Conservation (phyloP, 1,284 basidiomycete species). For the Blastosporella zonata region DNA sequence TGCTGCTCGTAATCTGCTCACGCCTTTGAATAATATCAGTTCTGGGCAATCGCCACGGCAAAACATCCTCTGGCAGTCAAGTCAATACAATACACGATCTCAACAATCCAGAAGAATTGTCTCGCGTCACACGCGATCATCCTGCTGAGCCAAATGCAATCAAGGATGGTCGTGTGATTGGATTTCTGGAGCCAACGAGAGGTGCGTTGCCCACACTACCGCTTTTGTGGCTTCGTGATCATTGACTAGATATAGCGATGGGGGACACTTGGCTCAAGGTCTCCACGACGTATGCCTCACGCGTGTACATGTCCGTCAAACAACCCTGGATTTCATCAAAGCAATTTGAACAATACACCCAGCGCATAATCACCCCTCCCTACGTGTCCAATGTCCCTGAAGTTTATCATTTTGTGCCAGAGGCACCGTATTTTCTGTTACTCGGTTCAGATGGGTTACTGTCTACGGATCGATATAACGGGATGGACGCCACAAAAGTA, state of each 20-base stretch:
- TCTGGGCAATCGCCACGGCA: constrained; percentile 36
- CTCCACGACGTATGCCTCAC: constrained; percentile 45
- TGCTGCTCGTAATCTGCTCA: constrained; percentile 8
- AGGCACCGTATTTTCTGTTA: constrained; percentile 24
- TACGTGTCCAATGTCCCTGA: constrained; percentile 50
- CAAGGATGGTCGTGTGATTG: constrained; percentile 46
- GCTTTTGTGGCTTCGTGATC: not conserved
- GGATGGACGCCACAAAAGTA: constrained; percentile 28
- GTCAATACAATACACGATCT: constrained; percentile 50
- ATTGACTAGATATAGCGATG: constrained; percentile 35
- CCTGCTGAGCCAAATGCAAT: constrained; percentile 43
- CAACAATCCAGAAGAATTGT: constrained; percentile 40
- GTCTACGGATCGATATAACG: constrained; percentile 39
- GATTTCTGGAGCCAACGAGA: constrained; percentile 57
- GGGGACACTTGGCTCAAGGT: constrained; percentile 59
- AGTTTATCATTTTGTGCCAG: constrained; percentile 35
- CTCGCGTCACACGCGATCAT: constrained; percentile 47
- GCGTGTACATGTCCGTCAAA: constrained; percentile 40
- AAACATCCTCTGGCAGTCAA: constrained; percentile 25
- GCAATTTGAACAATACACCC: constrained; percentile 30
- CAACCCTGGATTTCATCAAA: constrained; percentile 43
- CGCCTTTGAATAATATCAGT: constrained; percentile 27
- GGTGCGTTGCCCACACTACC: constrained; percentile 34
- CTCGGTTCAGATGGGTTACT: constrained; percentile 49
- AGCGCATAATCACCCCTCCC: constrained; percentile 47